These are phyloP conservation scores for Metschnikowia reukaufii DNA, from an alignment of 805 yeast species.

Conservation along the genomic window DNA sequence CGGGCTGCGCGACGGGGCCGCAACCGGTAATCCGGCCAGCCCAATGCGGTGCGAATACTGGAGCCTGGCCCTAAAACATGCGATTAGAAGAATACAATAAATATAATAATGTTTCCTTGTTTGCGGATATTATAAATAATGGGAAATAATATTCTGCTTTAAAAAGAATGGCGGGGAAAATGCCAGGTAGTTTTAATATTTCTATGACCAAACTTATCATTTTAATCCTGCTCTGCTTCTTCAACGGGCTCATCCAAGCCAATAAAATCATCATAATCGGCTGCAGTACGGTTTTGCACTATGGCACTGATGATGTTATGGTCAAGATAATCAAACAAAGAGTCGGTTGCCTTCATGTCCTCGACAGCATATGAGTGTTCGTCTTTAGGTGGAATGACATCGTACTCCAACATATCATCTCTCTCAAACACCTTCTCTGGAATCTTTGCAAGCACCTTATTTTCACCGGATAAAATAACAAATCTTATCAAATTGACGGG, in stretches of 20 bases:
- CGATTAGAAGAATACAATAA: background rate
- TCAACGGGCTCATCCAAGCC: conserved; percentile 10
- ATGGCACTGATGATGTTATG: conserved; percentile 46
- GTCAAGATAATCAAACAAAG: conserved; percentile 45
- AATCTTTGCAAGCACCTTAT: conserved; percentile 65
- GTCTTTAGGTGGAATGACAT: conserved; percentile 63
- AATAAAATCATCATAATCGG: conserved; percentile 20
- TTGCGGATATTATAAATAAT: background rate
- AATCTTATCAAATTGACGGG: conserved; percentile 67
- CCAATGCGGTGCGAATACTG: background rate
- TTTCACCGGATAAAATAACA: conserved; percentile 69
- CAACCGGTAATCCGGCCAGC: background rate
- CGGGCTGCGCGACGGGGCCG: conserved; percentile 5
- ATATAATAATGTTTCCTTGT: too few relatives aligned
- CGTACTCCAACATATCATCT: conserved; percentile 67
- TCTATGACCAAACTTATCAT: too few relatives aligned
- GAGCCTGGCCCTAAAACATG: background rate
- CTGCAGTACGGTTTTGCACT: conserved; percentile 34
- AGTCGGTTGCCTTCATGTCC: conserved; percentile 25
- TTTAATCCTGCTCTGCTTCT: conserved; percentile 2
- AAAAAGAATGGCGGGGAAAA: too few relatives aligned
- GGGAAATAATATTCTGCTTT: too few relatives aligned
- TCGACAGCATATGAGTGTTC: conserved; percentile 24
- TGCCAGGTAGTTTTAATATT: too few relatives aligned
- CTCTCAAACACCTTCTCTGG: conserved; percentile 62